These are phyloP conservation scores for Alternaria angustiovoidea DNA, from an alignment of 2,329 filamentous ascomycete species.

Conservation along the genomic window DNA sequence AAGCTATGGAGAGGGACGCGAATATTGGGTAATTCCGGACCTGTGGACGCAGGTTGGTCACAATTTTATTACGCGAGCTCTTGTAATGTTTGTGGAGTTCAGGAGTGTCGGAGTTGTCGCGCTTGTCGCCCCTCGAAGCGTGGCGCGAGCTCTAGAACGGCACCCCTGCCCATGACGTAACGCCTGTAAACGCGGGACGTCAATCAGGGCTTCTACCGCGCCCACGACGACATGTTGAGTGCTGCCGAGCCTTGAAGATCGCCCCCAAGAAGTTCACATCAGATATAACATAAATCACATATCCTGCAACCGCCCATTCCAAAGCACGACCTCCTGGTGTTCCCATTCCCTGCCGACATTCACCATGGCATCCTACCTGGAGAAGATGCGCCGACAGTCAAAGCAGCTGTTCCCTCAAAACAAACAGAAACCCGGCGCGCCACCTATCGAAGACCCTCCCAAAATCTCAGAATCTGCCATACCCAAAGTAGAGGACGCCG, in stretches of 20 bases:
- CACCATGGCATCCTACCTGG: conserved; percentile 43
- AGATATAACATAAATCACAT: conserved; percentile 2
- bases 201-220: conserved; percentile 30
- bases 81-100: background rate
- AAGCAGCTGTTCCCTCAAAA: conserved; percentile 36
- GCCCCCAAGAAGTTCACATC: conserved; percentile 10
- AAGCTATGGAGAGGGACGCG: background rate
- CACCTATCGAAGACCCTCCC: conserved; percentile 20
- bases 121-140: conserved; percentile 2
- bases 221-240: conserved; percentile 34
- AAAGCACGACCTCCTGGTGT: background rate
- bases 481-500: conserved; percentile 16
- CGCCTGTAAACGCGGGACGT: conserved; percentile 21
- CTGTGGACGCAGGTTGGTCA: background rate
- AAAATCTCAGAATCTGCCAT: conserved; percentile 20
- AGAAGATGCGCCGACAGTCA: conserved; percentile 45
- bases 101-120: background rate
- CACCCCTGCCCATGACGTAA: conserved; percentile 44
- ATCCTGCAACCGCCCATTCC: background rate
- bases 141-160: conserved; percentile 19
- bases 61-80: background rate
- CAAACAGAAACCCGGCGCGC: conserved; percentile 19
- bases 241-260: conserved; percentile 28
- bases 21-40: background rate
- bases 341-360: background rate